Evolutionary conservation across 129 eudicot genomes (phyloP).

Genomic region (Escallonia rubra): DNA sequence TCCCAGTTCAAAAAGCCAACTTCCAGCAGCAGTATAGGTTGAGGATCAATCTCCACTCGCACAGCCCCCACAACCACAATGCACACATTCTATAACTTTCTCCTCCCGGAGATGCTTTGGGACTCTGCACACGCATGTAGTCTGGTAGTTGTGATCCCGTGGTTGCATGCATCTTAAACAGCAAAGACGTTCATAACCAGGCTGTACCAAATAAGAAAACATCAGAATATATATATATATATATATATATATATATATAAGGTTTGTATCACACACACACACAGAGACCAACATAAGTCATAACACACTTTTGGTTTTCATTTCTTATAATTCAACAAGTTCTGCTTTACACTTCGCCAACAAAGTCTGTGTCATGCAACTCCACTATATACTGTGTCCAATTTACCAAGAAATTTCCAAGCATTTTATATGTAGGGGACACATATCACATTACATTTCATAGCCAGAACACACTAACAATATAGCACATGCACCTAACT

Average conservation of each 20-base stretch:
- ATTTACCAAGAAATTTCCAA: too few species aligned
- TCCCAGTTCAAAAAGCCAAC: neutral
- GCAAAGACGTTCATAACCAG: slow-evolving; percentile 62
- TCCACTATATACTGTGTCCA: neutral
- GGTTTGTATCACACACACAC: neutral
- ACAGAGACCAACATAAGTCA: neutral
- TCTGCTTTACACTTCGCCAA: neutral
- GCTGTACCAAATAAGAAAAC: slow-evolving; percentile 27
- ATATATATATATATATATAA: neutral
- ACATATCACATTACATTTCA: too few species aligned
- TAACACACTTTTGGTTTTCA: neutral
- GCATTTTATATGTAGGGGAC: too few species aligned
- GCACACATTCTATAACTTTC: slow-evolving; percentile 77
- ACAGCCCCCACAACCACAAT: slow-evolving; percentile 81
- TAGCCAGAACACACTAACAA: too few species aligned
- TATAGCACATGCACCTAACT: too few species aligned
- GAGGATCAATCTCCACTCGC: slow-evolving; percentile 67
- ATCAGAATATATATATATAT: neutral
- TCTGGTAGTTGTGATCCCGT: slow-evolving; percentile 72
- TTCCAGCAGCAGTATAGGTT: neutral
- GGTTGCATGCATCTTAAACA: slow-evolving; percentile 44
- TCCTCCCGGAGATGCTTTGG: slow-evolving; percentile 77
- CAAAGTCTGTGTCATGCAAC: neutral
- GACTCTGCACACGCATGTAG: slow-evolving; percentile 76
- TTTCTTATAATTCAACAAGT: neutral